These are phyloP conservation scores for Candida gorgasii DNA, from an alignment of 805 yeast genomes.

Conservation along the genomic window DNA sequence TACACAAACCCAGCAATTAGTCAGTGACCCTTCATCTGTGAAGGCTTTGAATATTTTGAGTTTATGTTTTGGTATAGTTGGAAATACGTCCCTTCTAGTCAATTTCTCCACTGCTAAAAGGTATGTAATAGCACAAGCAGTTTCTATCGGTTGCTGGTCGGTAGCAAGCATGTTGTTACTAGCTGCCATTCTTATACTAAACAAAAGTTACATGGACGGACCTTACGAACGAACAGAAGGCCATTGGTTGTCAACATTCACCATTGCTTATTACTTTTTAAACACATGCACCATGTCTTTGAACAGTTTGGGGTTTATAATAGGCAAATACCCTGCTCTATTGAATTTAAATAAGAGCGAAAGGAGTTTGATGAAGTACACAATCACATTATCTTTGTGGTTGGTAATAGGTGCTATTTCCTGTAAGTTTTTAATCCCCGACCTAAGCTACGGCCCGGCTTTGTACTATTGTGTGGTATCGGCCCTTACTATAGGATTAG, in stretches of 20 bases:
- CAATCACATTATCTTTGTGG: slow-evolving; percentile 68
- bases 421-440: slow-evolving; percentile 41
- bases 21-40: slow-evolving; percentile 44
- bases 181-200: slow-evolving; percentile 45
- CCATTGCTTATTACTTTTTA: slow-evolving; percentile 58
- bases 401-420: slow-evolving; percentile 60
- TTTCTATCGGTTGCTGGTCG: slow-evolving; percentile 67
- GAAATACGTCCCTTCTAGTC: slow-evolving; percentile 67
- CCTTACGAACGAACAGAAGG: slow-evolving; percentile 51
- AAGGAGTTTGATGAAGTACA: slow-evolving; percentile 71
- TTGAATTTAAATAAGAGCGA: slow-evolving; percentile 70
- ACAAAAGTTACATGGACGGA: slow-evolving; percentile 19
- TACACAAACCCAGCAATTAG: slow-evolving; percentile 20
- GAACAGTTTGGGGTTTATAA: slow-evolving; percentile 63
- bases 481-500: slow-evolving; percentile 76
- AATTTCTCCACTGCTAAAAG: slow-evolving; percentile 63
- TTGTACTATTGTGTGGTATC: slow-evolving; percentile 74
- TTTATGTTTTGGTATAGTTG: slow-evolving; percentile 61
- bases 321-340: slow-evolving; percentile 63
- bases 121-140: slow-evolving; percentile 60
- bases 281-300: slow-evolving; percentile 54
- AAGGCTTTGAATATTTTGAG: slow-evolving; percentile 62
- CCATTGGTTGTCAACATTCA: slow-evolving; percentile 75
- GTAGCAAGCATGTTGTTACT: slow-evolving; percentile 57
- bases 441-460: slow-evolving; percentile 57